These are phyloP conservation scores for Dactylellina drechsleri DNA, from an alignment of 2,329 filamentous ascomycete species.

Conservation along the genomic window DNA sequence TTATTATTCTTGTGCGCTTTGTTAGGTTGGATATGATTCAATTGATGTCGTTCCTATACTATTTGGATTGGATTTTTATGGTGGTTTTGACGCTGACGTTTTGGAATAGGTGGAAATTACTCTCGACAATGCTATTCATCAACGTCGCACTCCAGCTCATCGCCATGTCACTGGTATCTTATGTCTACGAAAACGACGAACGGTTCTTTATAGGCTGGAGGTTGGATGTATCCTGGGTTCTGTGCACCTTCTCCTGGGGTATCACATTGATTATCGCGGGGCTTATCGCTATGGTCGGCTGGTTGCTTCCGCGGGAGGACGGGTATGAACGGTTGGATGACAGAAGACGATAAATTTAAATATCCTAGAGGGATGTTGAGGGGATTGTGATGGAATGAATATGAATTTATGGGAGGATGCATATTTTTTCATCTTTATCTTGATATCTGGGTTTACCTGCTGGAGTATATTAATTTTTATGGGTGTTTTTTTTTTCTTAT, in stretches of 20 bases:
- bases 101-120: conserved; percentile 35
- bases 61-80: conserved; percentile 65
- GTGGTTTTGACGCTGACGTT: conserved; percentile 66
- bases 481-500: too few species aligned
- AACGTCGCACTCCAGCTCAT: conserved; percentile 54
- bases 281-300: conserved; percentile 54
- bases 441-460: too few species aligned
- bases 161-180: conserved; percentile 56
- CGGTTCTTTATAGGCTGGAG: conserved; percentile 58
- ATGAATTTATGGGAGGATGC: too few species aligned
- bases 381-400: too few species aligned
- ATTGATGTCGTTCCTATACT: too few species aligned
- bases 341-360: conserved; percentile 10
- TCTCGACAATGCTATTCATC: conserved; percentile 16
- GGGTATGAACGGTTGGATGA: conserved; percentile 56
- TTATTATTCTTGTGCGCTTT: too few species aligned
- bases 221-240: conserved; percentile 57
- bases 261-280: conserved; percentile 54
- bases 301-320: conserved; percentile 56
- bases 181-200: conserved; percentile 58
- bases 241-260: conserved; percentile 57
- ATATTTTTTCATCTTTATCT: too few species aligned
- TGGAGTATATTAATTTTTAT: too few species aligned
- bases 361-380: background rate
- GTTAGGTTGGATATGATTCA: too few species aligned